Conservation (phyloP, 2,329 filamentous ascomycete species). For the Apiospora marii region DNA sequence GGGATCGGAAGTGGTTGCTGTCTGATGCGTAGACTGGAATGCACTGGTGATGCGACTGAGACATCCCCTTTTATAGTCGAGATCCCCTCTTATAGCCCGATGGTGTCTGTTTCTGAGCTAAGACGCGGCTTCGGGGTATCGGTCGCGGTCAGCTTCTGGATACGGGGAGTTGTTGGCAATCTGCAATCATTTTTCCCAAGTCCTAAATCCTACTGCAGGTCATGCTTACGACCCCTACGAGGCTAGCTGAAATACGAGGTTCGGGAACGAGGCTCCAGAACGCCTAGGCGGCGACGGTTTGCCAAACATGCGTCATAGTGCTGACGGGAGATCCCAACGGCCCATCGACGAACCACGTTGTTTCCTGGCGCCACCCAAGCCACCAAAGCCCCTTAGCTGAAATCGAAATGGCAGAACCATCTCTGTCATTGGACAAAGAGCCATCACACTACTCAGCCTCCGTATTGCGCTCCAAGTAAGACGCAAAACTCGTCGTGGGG, state of each 20-base stretch:
- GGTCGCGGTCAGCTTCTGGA: neutral
- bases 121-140: too few relatives aligned
- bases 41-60: neutral
- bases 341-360: neutral
- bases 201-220: neutral
- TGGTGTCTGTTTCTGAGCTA: neutral
- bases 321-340: neutral
- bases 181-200: too few relatives aligned
- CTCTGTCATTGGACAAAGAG: neutral
- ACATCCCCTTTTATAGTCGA: neutral
- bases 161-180: neutral
- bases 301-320: neutral
- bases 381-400: neutral
- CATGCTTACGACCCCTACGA: neutral
- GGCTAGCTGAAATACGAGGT: conserved; percentile 14
- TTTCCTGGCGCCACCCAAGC: neutral
- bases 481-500: neutral
- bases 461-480: neutral
- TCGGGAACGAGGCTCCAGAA: neutral
- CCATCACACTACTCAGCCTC: neutral
- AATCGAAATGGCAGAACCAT: neutral
- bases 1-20: neutral
- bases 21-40: neutral
- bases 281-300: conserved; percentile 20
- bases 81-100: neutral